phyloP scores from a whole-genome alignment of 257 asterid species.

The Ballota nigra region DNA sequence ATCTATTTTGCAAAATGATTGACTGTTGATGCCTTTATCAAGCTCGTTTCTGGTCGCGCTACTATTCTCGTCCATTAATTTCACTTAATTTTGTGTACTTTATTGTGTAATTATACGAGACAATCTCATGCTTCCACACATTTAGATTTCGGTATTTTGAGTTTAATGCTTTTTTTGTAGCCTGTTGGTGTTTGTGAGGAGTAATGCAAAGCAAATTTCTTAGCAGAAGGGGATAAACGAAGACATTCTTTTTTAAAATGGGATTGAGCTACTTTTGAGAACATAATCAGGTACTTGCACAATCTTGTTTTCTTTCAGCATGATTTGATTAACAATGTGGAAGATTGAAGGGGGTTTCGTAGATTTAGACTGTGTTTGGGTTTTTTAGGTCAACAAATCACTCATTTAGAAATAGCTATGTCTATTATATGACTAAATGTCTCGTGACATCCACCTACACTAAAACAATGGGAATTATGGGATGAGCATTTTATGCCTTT shows the following conservation, averaged over 20 bases:
- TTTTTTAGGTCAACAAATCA: not conserved
- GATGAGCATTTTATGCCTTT: not conserved
- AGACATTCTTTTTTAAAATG: not conserved
- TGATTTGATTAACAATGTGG: not conserved
- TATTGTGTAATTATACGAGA: not conserved
- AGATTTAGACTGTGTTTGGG: not conserved
- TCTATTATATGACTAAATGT: not conserved
- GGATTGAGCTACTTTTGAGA: not conserved
- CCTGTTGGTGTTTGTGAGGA: not conserved
- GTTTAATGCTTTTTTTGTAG: slow-evolving; percentile 1
- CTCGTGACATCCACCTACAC: not conserved
- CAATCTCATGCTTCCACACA: not conserved
- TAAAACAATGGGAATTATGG: not conserved
- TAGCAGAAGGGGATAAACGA: not conserved
- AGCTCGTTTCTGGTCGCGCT: not conserved
- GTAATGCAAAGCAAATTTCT: not conserved
- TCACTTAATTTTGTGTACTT: not conserved
- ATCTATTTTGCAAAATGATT: not conserved
- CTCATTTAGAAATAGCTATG: not conserved
- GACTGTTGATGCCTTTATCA: not conserved
- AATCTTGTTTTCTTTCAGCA: not conserved
- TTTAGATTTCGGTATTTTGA: not conserved
- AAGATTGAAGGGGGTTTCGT: not conserved
- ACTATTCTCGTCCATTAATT: not conserved
- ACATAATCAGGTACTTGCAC: not conserved